Evolutionary conservation across 108 stramenopile species (phyloP), one percentile per base, ranked within the genome.

Genomic region (Mediolabrus comicus): DNA sequence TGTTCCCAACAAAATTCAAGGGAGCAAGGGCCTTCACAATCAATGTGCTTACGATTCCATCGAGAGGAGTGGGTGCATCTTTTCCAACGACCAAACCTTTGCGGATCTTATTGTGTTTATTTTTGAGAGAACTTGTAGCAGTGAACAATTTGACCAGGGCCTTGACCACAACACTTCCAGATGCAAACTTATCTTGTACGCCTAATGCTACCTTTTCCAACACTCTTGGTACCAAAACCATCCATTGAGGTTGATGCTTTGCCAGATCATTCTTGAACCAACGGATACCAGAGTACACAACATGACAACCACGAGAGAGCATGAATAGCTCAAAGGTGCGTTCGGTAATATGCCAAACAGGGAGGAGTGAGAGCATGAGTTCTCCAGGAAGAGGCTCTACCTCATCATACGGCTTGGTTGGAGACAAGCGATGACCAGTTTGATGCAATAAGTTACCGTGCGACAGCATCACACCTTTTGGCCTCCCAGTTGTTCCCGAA

Each of bases 391-490:
- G 56, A 0, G 94, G 94, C 67, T 95, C 94, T 2, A 82, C 57
- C 55, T 88, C 85, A 38, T 91, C 88, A 53, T 90, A 92, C 1
- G 82, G 75, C 26, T 61, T 71, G 28, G 84, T 80, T n/a, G 82
- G 85, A n/a, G 76, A 74, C 25, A 95, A 51, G 6, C 94, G 90
- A 60, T 91, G 92, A 2, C 75, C 69, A 38, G 77, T 85, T 72
- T 95, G 94, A 75, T 95, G 94, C 19, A 95, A 57, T 35, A 99
- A 78, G 66, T 99, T 99, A 59, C 96, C 97, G 69, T 99, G 97
- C 10, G 94, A 83, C 46, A 99, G 75, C 97, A 99, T 97, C 62
- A 98, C 98, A 52, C 97, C 98, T 81, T 99, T 99, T 34, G 98
- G 98, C 6, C 75, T 55, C 17, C 98, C 98, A 4, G 98, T 99